These are phyloP conservation scores for Mallotus repandus DNA, from an alignment of 441 rosid species.

Conservation along the genomic window DNA sequence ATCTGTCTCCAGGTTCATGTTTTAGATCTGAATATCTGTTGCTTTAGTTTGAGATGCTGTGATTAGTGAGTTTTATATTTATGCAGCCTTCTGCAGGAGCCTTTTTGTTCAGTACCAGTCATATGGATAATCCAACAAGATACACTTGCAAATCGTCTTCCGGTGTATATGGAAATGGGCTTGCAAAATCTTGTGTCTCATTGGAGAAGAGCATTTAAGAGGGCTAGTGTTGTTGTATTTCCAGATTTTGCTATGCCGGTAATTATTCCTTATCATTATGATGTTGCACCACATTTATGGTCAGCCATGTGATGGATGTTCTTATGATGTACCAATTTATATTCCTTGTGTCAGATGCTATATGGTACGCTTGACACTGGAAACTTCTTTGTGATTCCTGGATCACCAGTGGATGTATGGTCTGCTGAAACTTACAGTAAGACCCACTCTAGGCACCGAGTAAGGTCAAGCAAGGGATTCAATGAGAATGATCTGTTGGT, in stretches of 20 bases:
- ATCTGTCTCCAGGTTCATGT: constrained; percentile 1
- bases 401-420: constrained; percentile 91
- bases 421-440: constrained; percentile 75
- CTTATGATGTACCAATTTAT: constrained; percentile 38
- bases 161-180: constrained; percentile 62
- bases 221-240: constrained; percentile 78
- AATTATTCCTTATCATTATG: constrained; percentile 26
- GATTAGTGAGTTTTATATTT: constrained; percentile 61
- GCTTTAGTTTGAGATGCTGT: constrained; percentile 38
- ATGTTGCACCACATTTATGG: background rate
- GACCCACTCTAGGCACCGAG: constrained; percentile 54
- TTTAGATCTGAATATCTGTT: constrained; percentile 5
- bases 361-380: constrained; percentile 92
- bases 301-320: constrained; percentile 20
- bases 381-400: constrained; percentile 96
- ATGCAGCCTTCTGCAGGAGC: constrained; percentile 99
- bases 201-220: constrained; percentile 75
- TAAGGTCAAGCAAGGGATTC: constrained; percentile 63
- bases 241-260: constrained; percentile 88
- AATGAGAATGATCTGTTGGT: constrained; percentile 67
- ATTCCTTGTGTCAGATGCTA: constrained; percentile 70
- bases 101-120: constrained; percentile 83
- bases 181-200: constrained; percentile 55
- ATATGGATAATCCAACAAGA: constrained; percentile 95
- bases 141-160: constrained; percentile 73